A percentile compares a stretch with the other conserved stretches of the same genome.
Evolutionary conservation across 208 protist genomes (phyloP).

Genomic region (Leptomonas seymouri): DNA sequence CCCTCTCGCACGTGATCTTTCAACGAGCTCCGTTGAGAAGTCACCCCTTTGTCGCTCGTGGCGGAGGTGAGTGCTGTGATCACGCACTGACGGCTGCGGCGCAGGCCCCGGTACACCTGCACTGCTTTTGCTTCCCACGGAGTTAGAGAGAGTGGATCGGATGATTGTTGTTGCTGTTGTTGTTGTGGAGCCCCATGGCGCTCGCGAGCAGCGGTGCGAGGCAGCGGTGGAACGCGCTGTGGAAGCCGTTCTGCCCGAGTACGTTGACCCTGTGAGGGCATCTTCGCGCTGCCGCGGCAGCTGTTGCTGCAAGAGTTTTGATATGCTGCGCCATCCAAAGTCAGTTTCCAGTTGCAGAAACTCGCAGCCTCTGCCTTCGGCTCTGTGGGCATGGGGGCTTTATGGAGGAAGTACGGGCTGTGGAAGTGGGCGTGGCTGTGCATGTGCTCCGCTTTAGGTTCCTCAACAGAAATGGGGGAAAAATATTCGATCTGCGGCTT

Average conservation of each 20-base stretch:
- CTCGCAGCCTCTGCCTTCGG: neutral
- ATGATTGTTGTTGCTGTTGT: neutral
- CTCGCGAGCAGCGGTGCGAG: neutral
- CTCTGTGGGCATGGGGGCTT: neutral
- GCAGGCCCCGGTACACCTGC: neutral
- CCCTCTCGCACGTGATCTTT: neutral
- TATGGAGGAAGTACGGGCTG: neutral
- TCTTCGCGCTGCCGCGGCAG: neutral
- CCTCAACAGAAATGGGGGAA: too few species aligned
- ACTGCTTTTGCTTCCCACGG: constrained; percentile 8
- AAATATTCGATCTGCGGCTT: too few species aligned
- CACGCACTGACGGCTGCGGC: neutral
- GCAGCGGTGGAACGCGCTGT: too few species aligned
- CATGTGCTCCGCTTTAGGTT: too few species aligned
- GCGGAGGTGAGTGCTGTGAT: neutral
- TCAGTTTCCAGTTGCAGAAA: constrained; percentile 10
- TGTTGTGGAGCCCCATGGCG: neutral
- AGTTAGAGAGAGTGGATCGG: neutral
- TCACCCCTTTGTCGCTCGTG: too few species aligned
- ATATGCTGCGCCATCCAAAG: constrained; percentile 14
- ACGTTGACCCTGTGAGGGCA: too few species aligned
- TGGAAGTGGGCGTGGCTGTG: neutral
- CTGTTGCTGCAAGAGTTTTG: neutral
- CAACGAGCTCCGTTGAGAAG: too few species aligned
- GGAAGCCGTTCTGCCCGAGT: too few species aligned